Percentiles rank a stretch among this genome's conserved stretches.
Evolutionary conservation across 768 basidiomycete genomes (phyloP).

Genomic region (Termitomyces sp.): DNA sequence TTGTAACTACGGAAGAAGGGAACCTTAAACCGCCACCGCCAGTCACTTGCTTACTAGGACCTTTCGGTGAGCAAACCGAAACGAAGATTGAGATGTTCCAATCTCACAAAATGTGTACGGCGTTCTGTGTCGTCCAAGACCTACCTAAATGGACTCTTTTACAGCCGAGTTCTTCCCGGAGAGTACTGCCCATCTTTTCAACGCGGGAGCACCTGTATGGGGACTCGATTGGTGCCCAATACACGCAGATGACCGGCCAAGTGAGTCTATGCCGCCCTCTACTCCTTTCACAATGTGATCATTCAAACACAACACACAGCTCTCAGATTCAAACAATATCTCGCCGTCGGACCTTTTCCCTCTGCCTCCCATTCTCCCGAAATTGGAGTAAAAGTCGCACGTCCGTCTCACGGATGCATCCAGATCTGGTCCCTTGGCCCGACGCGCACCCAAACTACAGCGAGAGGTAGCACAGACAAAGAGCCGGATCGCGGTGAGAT

Average conservation of each 20-base stretch:
- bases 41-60: conserved; percentile 66
- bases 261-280: conserved; percentile 32
- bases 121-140: background rate
- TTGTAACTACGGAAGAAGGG: conserved; percentile 46
- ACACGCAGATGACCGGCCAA: conserved; percentile 42
- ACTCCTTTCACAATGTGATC: background rate
- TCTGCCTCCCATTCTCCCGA: conserved; percentile 59
- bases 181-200: conserved; percentile 69
- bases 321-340: conserved; percentile 64
- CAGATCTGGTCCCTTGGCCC: conserved; percentile 77
- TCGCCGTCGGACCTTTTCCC: conserved; percentile 79
- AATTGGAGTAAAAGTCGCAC: conserved; percentile 55
- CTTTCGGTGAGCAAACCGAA: conserved; percentile 47
- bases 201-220: conserved; percentile 88
- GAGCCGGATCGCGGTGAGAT: conserved; percentile 41
- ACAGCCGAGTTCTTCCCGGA: conserved; percentile 59
- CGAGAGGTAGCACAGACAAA: background rate
- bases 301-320: conserved; percentile 42
- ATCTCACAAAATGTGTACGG: conserved; percentile 54
- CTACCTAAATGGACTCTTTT: background rate
- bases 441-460: conserved; percentile 1
- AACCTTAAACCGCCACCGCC: conserved; percentile 48
- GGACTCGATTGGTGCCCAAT: conserved; percentile 93
- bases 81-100: conserved; percentile 54
- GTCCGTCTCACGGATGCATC: conserved; percentile 63